Base-by-base conservation (phyloP, 2,329 filamentous ascomycete genomes). In the Zymoseptoria tritici region DNA sequence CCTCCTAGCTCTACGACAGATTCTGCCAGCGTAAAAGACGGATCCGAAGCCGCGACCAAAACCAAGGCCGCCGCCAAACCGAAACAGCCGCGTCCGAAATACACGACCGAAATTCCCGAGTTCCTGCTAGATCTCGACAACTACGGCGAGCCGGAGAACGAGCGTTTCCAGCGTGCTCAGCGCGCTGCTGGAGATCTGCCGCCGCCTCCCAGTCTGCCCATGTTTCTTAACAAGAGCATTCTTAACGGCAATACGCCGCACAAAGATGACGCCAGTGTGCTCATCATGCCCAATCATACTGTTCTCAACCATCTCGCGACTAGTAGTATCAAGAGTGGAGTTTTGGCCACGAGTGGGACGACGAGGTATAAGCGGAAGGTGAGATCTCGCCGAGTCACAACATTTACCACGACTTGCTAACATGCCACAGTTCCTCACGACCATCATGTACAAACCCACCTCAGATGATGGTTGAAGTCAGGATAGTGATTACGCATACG, bases 311-410 rank as follows among this genome's bases (percentile, higher is more conserved):
- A 99, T 74, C 79, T 99, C 67, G 93, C 93, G 54, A 99, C 94
- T 2, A 97, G 93, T 75, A 97, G 92, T 74, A 99, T 99, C 75
- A 97, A 96, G 79, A 91, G 96, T 67, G 92, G 93, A 64, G 90
- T 97, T 24, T 81, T 99, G 65, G 94, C 94, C 36, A 95, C 96
- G 5, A 97, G 92, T 70, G 93, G 91, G 13, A 99, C 94, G 4
- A 99, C 94, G n/a, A 84, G 94, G 74, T 99, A 97, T 75, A 95
- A 91, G 78, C 88, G 90, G 76, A 99, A 99, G 85, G 90, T 90
- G 71, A 24, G n/a, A n/a, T n/a, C n/a, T n/a, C n/a, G n/a, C n/a
- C n/a, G n/a, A n/a, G n/a, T n/a, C n/a, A n/a, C n/a, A n/a, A n/a
- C n/a, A n/a, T n/a, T n/a, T n/a, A n/a, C n/a, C n/a, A n/a, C n/a